Conservation (phyloP, 768 basidiomycete species). For the Boletellus ananiceps region DNA sequence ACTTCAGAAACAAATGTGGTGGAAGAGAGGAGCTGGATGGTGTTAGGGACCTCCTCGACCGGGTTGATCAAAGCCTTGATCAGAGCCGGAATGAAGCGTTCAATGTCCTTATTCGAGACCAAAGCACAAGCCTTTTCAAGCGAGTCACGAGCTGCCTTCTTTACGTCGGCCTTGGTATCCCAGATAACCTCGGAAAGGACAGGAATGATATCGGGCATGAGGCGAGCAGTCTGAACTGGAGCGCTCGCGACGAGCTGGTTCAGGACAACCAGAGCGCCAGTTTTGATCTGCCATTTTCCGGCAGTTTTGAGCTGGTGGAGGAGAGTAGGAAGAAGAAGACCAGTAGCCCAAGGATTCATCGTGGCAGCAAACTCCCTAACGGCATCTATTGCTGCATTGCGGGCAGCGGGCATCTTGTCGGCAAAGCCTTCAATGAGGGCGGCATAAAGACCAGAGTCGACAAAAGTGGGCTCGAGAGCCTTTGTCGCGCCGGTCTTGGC, state of each 20-base stretch:
- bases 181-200: constrained; percentile 94
- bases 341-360: constrained; percentile 87
- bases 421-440: constrained; percentile 89
- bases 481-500: constrained; percentile 67
- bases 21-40: constrained; percentile 90
- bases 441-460: constrained; percentile 81
- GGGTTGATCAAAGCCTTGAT: constrained; percentile 98
- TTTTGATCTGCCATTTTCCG: constrained; percentile 98
- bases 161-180: constrained; percentile 98
- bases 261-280: constrained; percentile 73
- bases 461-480: constrained; percentile 84
- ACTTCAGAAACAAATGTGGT: constrained; percentile 99
- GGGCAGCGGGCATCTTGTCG: constrained; percentile 89
- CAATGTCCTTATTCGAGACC: constrained; percentile 97
- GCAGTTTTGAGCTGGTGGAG: constrained; percentile 93
- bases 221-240: constrained; percentile 76
- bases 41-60: constrained; percentile 97
- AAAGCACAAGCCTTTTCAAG: constrained; percentile 92
- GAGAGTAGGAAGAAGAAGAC: constrained; percentile 78
- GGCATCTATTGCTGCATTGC: constrained; percentile 80
- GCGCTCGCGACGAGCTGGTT: constrained; percentile 85
- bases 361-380: constrained; percentile 67
- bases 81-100: constrained; percentile 95
- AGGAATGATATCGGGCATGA: constrained; percentile 93
- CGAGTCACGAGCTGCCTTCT: constrained; percentile 94